phyloP scores from a whole-genome alignment of 2,329 filamentous ascomycete species.

The Dothistroma septosporum region DNA sequence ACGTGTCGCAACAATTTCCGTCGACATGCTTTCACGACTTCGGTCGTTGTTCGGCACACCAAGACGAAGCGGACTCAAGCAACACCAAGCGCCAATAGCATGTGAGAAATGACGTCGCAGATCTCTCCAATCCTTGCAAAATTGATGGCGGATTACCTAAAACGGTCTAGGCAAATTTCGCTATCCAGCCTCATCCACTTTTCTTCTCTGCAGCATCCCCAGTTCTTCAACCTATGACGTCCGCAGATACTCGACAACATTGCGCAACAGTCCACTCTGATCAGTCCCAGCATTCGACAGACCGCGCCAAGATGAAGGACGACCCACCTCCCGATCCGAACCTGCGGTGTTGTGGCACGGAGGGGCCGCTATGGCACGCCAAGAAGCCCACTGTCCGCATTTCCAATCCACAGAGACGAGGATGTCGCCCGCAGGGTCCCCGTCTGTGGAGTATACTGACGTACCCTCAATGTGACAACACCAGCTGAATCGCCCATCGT shows the following conservation, averaged over 20 bases:
- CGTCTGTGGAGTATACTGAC: conserved; percentile 2
- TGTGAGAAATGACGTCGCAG: background rate
- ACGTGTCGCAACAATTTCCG: background rate
- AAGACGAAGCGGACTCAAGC: background rate
- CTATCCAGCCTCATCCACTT: background rate
- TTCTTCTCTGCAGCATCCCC: background rate
- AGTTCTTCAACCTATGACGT: conserved; percentile 1
- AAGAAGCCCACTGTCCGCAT: background rate
- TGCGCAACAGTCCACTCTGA: background rate
- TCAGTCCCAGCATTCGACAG: background rate
- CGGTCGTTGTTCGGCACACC: background rate
- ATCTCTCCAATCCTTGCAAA: background rate
- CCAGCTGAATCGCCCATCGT: background rate
- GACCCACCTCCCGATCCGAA: background rate
- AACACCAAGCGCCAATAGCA: background rate
- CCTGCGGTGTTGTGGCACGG: background rate
- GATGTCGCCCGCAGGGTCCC: background rate
- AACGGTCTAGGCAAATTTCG: background rate
- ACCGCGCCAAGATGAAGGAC: background rate
- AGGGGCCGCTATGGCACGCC: background rate
- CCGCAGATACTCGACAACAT: background rate
- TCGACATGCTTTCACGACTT: background rate
- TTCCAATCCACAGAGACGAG: conserved; percentile 1
- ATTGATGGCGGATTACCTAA: background rate
- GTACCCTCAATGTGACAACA: background rate